Base-by-base conservation (phyloP, 257 asterid species). In the Gentiana straminea region DNA sequence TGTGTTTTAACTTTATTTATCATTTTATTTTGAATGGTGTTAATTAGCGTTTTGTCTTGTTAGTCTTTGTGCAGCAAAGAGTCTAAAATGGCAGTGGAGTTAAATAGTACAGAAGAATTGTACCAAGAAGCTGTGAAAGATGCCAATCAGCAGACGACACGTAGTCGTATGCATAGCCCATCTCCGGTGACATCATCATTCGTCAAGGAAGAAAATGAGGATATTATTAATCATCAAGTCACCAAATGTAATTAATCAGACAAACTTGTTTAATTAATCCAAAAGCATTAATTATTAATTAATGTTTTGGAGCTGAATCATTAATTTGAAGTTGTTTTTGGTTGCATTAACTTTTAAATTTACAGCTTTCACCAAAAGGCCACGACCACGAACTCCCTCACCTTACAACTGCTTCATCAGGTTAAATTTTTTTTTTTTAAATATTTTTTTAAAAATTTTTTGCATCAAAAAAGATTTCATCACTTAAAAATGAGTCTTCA, bases 381-480 rank as follows among this genome's bases (percentile, higher is more conserved):
- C 78, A 11, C 79, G 97, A 51, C 89, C 78, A 11, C 79, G 97
- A 51, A 73, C 87, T 39, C 93, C 92, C 10, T 77, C 97, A 24
- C 89, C 87, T 54, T 89, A 89, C 73, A 89, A 89, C 65, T 69
- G 65, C 72, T 89, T 89, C 82, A 80, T 89, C 81, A 86, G 79
- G 95, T 84, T 61, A 37, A 9, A 11, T 8, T 48, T 1, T 2
- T 35, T 7, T 47, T 46, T 63, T 7, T 49, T 49, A 35, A 33
- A 33, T 10, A 11, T 4, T 50, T 2, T 2, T 33, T n/a, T 48
- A 35, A 5, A 47, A 6, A 35, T 4, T 24, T 47, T 32, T n/a
- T 15, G 24, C 52, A n/a, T 4, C 8, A 48, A 36, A 45, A 43
- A 5, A 57, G 3, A 43, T 60, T 4, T 0, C 44, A n/a, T 13